A percentile compares a stretch with the other conserved stretches of the same genome.
phyloP scores from a whole-genome alignment of 495 filamentous ascomycete genomes.

The Chlorociboria aeruginascens region DNA sequence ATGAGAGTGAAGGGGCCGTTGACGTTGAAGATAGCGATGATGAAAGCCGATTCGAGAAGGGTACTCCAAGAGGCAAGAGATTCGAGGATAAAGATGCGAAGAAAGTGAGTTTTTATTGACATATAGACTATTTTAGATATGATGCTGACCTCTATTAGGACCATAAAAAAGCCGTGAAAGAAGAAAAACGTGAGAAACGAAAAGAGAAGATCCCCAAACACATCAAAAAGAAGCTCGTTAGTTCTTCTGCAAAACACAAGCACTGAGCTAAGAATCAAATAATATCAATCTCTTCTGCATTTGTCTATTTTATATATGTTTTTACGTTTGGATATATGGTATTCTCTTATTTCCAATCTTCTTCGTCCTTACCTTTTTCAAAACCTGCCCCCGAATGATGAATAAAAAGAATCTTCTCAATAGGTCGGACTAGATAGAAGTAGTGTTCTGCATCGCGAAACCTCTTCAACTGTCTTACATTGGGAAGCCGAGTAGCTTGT shows the following conservation, averaged over 20 bases:
- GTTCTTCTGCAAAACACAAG: conserved; percentile 17
- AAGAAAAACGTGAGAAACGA: conserved; percentile 81
- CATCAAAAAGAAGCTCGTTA: conserved; percentile 70
- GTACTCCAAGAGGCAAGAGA: conserved; percentile 69
- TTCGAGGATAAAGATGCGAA: conserved; percentile 87
- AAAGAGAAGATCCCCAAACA: conserved; percentile 95
- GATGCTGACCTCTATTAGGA: conserved; percentile 28
- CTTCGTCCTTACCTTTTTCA: background rate
- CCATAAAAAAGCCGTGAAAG: conserved; percentile 86
- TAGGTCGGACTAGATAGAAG: background rate
- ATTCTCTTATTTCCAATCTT: background rate
- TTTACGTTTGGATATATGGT: background rate
- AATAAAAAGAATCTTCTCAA: conserved; percentile 18
- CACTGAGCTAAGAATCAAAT: conserved; percentile 14
- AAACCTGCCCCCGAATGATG: conserved; percentile 23
- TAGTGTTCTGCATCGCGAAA: conserved; percentile 20
- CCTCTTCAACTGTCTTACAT: conserved; percentile 17
- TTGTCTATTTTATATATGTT: background rate
- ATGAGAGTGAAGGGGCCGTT: conserved; percentile 23
- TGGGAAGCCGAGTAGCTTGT: conserved; percentile 22
- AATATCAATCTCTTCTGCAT: background rate
- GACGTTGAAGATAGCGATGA: conserved; percentile 36
- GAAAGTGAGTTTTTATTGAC: conserved; percentile 34
- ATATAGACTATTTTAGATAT: background rate
- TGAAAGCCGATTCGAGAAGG: conserved; percentile 46